Evolutionary conservation across 2,329 filamentous ascomycete genomes (phyloP), one percentile per base, ranked within the genome.

Genomic region (Bipolaris sorokiniana): DNA sequence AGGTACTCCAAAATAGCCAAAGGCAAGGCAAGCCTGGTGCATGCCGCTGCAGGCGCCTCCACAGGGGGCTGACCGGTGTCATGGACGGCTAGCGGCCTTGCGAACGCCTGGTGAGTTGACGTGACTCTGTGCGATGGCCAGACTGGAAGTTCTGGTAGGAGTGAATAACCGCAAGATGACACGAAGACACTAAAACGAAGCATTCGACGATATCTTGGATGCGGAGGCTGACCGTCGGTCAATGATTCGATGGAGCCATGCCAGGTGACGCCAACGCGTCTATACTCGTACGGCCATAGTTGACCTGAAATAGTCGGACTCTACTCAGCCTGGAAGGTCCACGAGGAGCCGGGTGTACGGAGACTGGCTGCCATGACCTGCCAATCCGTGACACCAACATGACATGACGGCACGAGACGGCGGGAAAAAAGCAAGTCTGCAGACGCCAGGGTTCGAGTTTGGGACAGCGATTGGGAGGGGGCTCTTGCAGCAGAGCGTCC

Each of bases 331-430:
- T 36, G 48, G 36, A 38, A 22, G 40, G 23, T n/a, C 18, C 15
- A 28, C 28, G 38, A 16, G 45, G 7, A n/a, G 28, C 16, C 5
- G 10, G 22, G 31, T 15, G 46, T 20, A 34, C 6, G 45, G 28
- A 26, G 34, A 42, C 20, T 33, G 48, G 31, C 40, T 26, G 36
- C 15, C 40, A 46, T 16, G 22, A 16, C 22, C 41, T 56, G 54
- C 54, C 41, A 34, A 48, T 52, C 15, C 13, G 15, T 9, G 36
- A 36, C 54, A 51, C 40, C 36, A 47, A 33, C 4, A 45, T 40
- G 41, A 41, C 36, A 26, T 37, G 36, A 11, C 28, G 11, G 26
- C n/a, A 53, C 18, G 37, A 53, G 37, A 45, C 23, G 34, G 28
- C 41, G 37, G 23, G 34, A 34, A 50, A 22, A 37, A 48, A 45